Evolutionary conservation across 2,329 filamentous ascomycete species (phyloP), one percentile per base, ranked within the genome.

Genomic region (Venturia aucupariae): DNA sequence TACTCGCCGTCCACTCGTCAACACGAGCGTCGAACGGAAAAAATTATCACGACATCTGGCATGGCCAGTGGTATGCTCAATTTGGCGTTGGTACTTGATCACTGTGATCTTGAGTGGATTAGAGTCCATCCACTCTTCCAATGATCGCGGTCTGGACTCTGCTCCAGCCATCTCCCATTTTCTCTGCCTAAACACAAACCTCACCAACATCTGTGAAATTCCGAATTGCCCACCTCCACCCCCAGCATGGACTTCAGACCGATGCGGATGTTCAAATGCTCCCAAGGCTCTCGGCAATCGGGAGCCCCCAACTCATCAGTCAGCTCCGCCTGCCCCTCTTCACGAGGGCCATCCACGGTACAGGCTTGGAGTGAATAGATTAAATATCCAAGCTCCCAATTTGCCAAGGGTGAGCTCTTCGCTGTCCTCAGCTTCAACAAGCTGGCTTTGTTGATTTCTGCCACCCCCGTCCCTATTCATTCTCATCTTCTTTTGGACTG

Each of bases 1-100:
- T 57, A 57, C 51, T 35, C 51, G 51, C 30, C 51, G 51, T 57
- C 51, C 51, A 30, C 51, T 57, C 30, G 7, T 35, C 27, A 35
- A n/a, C 27, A 57, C 19, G 51, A 57, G 51, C 51, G 51, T 57
- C 19, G 51, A 57, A 57, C 19, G 30, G 51, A 57, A 54, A 57
- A 57, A 32, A 27, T 30, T 57, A 57, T 35, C 51, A 35, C 30
- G 27, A 35, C 35, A 27, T 57, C 30, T 57, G 51, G 51, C 51
- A 38, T 38, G 1, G 27, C 27, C 51, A 35, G 30, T 57, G 30
- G 51, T 57, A 57, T 35, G 15, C 15, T 57, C 51, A 35, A 22
- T 35, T 35, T 57, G 17, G 30, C 35, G 27, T 10, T n/a, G 7
- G n/a, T n/a, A n/a, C n/a, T n/a, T n/a, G n/a, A n/a, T n/a, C n/a